Evolutionary conservation across 768 basidiomycete genomes (phyloP).

Genomic region (Boletellus sp.): DNA sequence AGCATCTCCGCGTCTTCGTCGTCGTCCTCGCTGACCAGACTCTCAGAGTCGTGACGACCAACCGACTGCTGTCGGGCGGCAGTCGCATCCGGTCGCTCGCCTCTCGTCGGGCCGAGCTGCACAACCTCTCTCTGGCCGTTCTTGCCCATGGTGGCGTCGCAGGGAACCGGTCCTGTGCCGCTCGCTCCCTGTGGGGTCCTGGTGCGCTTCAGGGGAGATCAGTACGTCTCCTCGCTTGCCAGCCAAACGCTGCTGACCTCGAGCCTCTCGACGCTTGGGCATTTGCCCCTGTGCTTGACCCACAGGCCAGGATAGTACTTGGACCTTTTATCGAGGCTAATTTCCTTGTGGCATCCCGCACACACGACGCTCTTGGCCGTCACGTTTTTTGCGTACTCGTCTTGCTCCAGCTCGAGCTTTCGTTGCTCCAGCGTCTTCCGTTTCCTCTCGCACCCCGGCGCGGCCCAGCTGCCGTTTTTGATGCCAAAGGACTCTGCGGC

Average conservation of each 20-base stretch:
- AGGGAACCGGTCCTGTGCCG: conserved; percentile 1
- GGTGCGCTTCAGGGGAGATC: conserved; percentile 16
- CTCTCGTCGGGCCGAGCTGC: not conserved
- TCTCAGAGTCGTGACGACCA: conserved; percentile 1
- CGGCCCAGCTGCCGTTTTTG: conserved; percentile 7
- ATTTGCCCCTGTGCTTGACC: conserved; percentile 32
- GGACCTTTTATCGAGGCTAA: conserved; percentile 34
- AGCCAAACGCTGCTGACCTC: conserved; percentile 21
- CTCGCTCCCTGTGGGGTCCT: not conserved
- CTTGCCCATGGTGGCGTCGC: not conserved
- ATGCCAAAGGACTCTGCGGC: not conserved
- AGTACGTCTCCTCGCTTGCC: conserved; percentile 2
- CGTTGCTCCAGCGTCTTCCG: conserved; percentile 27
- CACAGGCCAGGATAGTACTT: conserved; percentile 36
- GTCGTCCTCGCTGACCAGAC: conserved; percentile 13
- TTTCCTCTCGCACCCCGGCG: conserved; percentile 25
- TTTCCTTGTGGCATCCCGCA: conserved; percentile 26
- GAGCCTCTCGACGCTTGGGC: conserved; percentile 19
- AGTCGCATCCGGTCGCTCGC: not conserved
- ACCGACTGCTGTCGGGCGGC: not conserved
- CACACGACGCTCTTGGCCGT: conserved; percentile 29
- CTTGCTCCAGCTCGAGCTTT: conserved; percentile 27
- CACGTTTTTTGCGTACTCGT: conserved; percentile 24
- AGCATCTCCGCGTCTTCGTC: conserved; percentile 14
- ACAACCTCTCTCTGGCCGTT: not conserved